Base-by-base conservation (phyloP, 2,329 filamentous ascomycete genomes). In the Aspergillus niger region DNA sequence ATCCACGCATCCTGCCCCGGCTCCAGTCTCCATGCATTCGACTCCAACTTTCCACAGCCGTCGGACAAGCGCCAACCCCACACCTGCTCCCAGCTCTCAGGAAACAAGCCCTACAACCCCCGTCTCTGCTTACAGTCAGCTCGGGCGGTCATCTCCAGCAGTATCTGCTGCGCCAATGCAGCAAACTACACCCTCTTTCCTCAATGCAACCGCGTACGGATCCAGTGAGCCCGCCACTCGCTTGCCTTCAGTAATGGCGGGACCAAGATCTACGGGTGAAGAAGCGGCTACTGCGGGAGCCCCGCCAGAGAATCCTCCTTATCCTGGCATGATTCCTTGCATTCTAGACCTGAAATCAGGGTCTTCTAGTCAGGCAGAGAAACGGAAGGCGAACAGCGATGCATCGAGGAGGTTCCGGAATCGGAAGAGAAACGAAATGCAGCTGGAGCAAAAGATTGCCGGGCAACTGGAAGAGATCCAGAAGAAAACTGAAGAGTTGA, bases 371-470 rank as follows among this genome's bases (percentile, higher is more conserved):
- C 76, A 79, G 58, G 74, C 76, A 1, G 76, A 77, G 60, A 79
- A 78, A 61, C 72, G 77, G 8, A 76, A 74, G 62, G 77, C 77
- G 3, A 79, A 79, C 66, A 79, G 77, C 54, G 72, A 76, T 55
- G 77, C 77, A 2, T 79, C 77, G 2, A 69, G 75, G 50, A 65
- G 77, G 22, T 79, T 79, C 60, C 74, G 77, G 38, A 75, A 78
- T 44, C 72, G 76, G 28, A 79, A 79, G 60, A 72, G 76, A 44
- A 76, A 74, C 22, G 76, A 79, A 57, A 65, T 73, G 61, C 75
- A 76, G 60, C 72, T 78, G 58, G 72, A 76, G 59, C 73, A 76
- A 62, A 75, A 72, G 15, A 68, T 79, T 24, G 67, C 65, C 8
- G 67, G 71, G 11, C 72, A 77, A 53, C 71, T 75, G 52, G 76